Base-by-base conservation (phyloP, 345 rosid species). In the Litchi chinensis region DNA sequence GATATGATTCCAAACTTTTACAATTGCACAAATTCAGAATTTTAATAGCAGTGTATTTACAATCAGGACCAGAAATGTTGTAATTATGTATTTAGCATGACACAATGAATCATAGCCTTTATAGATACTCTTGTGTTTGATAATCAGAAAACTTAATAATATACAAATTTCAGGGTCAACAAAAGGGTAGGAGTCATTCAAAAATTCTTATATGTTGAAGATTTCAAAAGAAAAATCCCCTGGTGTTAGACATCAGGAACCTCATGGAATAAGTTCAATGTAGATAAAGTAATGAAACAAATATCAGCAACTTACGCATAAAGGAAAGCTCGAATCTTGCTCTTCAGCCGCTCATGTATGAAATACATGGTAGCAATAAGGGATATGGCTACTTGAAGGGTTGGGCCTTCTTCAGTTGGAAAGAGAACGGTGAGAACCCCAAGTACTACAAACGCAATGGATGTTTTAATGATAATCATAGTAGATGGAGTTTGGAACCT, bases 391-490 rank as follows among this genome's bases (percentile, higher is more conserved):
- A 96, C 99, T 81, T 96, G 98, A 72, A 94, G 85, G 28, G 99
- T 93, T 10, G 97, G 99, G 77, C 98, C 98, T 80, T 94, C 98
- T 88, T 96, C 99, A 3, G 99, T 96, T 57, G 99, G 99, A 81
- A 94, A 96, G 50, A 94, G 87, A 77, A 91, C 77, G 10, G 99
- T 89, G 48, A 94, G 90, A 86, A 83, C 88, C 46, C 87, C 98
- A 50, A 96, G 95, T 54, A 87, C 89, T 28, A 93, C 68, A 81
- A 94, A 96, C 8, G 94, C 84, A 74, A 87, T 69, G 19, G 92
- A 82, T 39, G 99, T 88, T 86, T 90, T 92, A 52, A 89, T 26
- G 59, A 91, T 85, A 84, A 93, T 74, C 60, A 84, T 81, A 24
- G 88, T 83, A 39, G 95, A 74, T 32, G 99, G 98, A 74, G 93